phyloP scores from a whole-genome alignment of 345 rosid species.

The Gossypium bickii region DNA sequence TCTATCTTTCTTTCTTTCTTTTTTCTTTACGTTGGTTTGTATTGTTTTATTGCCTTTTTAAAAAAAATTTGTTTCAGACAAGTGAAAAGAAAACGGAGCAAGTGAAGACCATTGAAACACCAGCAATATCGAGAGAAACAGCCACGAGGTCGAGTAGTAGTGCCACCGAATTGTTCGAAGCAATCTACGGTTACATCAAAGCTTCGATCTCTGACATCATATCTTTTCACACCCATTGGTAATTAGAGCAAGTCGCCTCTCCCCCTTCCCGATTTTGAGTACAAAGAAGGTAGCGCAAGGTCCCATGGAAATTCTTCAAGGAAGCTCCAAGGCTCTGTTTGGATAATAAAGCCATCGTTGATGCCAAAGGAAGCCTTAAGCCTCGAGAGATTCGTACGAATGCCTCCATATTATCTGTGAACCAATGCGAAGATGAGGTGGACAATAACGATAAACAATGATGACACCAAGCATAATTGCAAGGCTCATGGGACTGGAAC shows the following conservation, averaged over 20 bases:
- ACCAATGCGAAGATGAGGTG: too few relatives aligned
- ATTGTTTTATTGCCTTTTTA: background rate
- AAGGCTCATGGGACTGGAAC: too few relatives aligned
- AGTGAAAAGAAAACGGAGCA: slow-evolving; percentile 30
- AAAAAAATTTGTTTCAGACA: slow-evolving; percentile 13
- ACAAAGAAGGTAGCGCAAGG: too few relatives aligned
- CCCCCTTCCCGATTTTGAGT: slow-evolving; percentile 34
- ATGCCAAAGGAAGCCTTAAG: slow-evolving; percentile 75
- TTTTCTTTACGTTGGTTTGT: too few relatives aligned
- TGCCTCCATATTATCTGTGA: too few relatives aligned
- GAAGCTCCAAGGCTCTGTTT: slow-evolving; percentile 13
- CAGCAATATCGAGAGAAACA: too few relatives aligned
- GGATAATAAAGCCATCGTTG: slow-evolving; percentile 81
- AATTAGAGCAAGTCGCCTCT: slow-evolving; percentile 31
- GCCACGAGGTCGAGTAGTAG: slow-evolving; percentile 26
- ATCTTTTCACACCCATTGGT: slow-evolving; percentile 19
- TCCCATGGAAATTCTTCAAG: too few relatives aligned
- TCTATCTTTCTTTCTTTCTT: too few relatives aligned
- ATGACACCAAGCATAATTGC: too few relatives aligned
- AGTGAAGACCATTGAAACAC: slow-evolving; percentile 5
- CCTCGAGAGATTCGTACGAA: too few relatives aligned
- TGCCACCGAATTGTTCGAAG: slow-evolving; percentile 40
- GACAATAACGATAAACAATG: too few relatives aligned
- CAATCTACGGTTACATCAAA: slow-evolving; percentile 33
- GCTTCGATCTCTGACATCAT: slow-evolving; percentile 33